A percentile compares a stretch with the other conserved stretches of the same genome.
These are phyloP conservation scores for Daedaleopsis sinensis DNA, from an alignment of 768 basidiomycete species.

Conservation along the genomic window DNA sequence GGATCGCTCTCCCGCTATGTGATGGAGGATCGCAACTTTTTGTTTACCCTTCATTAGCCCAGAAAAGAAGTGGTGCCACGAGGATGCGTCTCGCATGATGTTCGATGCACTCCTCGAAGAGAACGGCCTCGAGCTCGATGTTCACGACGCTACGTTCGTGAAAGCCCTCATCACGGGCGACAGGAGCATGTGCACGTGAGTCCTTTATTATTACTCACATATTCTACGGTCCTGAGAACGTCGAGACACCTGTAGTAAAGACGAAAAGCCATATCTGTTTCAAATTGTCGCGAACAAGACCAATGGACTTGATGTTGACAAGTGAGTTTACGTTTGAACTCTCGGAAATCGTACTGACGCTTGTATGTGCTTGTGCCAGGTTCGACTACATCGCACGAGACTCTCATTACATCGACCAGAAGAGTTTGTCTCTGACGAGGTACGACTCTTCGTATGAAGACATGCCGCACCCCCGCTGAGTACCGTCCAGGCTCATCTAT, in stretches of 20 bases:
- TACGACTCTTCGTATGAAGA: conserved; percentile 6
- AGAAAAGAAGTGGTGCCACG: conserved; percentile 65
- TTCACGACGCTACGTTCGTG: conserved; percentile 59
- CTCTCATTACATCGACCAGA: conserved; percentile 68
- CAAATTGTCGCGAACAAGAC: conserved; percentile 83
- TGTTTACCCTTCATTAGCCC: conserved; percentile 37
- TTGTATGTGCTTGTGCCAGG: conserved; percentile 37
- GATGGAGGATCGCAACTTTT: background rate
- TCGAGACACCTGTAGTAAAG: conserved; percentile 1
- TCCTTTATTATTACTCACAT: conserved; percentile 5
- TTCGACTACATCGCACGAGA: conserved; percentile 86
- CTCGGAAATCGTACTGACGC: background rate
- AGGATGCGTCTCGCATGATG: conserved; percentile 84
- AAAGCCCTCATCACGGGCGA: conserved; percentile 82
- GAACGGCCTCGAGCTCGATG: conserved; percentile 52
- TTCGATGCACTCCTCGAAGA: conserved; percentile 66
- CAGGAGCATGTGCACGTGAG: conserved; percentile 50
- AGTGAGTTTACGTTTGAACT: conserved; percentile 44
- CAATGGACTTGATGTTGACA: conserved; percentile 88
- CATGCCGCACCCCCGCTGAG: background rate
- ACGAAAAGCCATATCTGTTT: conserved; percentile 74
- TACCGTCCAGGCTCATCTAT: conserved; percentile 58
- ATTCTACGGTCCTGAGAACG: background rate
- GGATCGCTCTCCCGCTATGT: background rate
- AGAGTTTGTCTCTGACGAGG: conserved; percentile 54